Percentiles rank a stretch among this genome's conserved stretches.
phyloP scores from a whole-genome alignment of 2,329 filamentous ascomycete species.

The Arthrobotrys musiformis region DNA sequence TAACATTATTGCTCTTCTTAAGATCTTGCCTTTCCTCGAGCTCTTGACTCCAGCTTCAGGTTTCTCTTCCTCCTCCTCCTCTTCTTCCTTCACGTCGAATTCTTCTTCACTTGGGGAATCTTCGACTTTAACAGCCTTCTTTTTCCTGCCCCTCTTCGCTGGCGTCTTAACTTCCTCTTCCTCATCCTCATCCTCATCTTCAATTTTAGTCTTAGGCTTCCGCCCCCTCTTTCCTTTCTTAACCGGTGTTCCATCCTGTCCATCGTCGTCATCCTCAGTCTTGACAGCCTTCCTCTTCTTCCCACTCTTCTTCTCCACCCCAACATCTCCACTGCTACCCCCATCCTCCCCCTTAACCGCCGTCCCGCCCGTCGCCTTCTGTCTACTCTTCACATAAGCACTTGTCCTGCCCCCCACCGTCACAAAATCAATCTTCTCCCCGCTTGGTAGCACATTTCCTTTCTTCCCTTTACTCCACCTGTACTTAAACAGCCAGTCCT shows the following conservation, averaged over 20 bases:
- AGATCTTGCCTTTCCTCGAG: slow-evolving; percentile 14
- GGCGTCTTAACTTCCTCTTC: slow-evolving; percentile 58
- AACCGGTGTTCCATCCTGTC: slow-evolving; percentile 59
- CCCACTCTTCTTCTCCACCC: slow-evolving; percentile 31
- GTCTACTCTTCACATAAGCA: slow-evolving; percentile 83
- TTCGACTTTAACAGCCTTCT: slow-evolving; percentile 41
- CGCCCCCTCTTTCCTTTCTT: slow-evolving; percentile 55
- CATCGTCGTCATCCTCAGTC: slow-evolving; percentile 60
- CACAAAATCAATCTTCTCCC: slow-evolving; percentile 83
- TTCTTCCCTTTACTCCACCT: slow-evolving; percentile 86
- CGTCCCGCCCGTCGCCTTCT: slow-evolving; percentile 77
- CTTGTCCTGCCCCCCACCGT: slow-evolving; percentile 92
- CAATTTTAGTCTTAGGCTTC: slow-evolving; percentile 52
- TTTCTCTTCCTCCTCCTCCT: slow-evolving; percentile 9
- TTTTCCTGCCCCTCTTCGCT: slow-evolving; percentile 27
- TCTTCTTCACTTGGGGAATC: slow-evolving; percentile 12
- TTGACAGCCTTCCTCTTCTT: slow-evolving; percentile 58
- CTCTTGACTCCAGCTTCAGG: slow-evolving; percentile 8
- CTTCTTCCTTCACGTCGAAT: not conserved
- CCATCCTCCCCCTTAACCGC: slow-evolving; percentile 64
- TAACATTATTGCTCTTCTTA: too few species aligned
- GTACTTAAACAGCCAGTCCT: slow-evolving; percentile 87
- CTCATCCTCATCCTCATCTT: too few species aligned
- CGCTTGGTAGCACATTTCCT: slow-evolving; percentile 76
- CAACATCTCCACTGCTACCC: slow-evolving; percentile 56